Evolutionary conservation across 257 asterid species (phyloP).

Genomic region (Solanum rostratum): DNA sequence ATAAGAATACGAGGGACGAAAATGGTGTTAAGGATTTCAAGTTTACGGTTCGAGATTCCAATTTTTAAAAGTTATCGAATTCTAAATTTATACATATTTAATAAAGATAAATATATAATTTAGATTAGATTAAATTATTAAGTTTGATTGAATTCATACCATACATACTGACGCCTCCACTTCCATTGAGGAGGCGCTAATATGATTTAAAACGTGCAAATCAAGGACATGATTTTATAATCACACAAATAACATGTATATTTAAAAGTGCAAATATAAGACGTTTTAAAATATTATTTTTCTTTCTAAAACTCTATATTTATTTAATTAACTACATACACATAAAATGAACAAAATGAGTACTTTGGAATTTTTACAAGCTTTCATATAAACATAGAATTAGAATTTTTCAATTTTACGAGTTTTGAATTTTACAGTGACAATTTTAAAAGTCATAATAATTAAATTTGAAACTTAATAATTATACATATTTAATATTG

Average conservation of each 20-base stretch:
- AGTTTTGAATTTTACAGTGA: neutral
- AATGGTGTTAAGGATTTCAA: neutral
- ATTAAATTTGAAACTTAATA: neutral
- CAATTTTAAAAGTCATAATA: neutral
- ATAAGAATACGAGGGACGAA: neutral
- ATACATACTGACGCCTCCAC: too few species aligned
- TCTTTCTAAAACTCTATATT: neutral
- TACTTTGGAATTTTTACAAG: neutral
- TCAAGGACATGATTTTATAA: neutral
- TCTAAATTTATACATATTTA: neutral
- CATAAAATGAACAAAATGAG: neutral
- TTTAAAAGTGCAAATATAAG: neutral
- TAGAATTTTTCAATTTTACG: neutral
- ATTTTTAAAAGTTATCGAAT: neutral
- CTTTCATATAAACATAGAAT: neutral
- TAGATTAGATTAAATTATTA: neutral
- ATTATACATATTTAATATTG: neutral
- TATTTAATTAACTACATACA: neutral
- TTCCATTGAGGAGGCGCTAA: neutral
- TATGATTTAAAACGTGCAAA: neutral
- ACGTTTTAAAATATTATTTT: neutral
- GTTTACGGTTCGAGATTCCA: neutral
- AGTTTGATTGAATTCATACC: neutral
- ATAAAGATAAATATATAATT: too few species aligned
- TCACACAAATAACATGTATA: neutral